Percentiles rank a stretch among this genome's conserved stretches.
Conservation (phyloP, 805 yeast genomes). For the Starmera pachycereana region DNA sequence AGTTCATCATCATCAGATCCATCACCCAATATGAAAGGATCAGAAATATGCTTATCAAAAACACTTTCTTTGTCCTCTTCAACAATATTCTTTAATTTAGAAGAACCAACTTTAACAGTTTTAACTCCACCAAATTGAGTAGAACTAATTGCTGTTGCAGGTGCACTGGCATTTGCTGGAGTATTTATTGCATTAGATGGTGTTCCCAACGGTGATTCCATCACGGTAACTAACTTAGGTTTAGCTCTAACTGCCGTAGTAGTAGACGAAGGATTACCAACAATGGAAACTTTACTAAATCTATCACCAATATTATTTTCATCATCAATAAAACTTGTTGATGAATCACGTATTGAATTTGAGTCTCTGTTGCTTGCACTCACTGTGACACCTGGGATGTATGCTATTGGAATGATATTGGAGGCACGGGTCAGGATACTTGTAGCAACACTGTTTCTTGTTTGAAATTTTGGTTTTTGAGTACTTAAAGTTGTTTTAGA, state of each 20-base stretch:
- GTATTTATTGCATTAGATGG: no score
- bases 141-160: conserved; percentile 15
- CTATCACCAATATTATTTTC: conserved; percentile 22
- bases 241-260: conserved; percentile 72
- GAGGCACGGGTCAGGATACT: conserved; percentile 72
- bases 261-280: conserved; percentile 26
- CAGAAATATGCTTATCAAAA: neutral
- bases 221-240: conserved; percentile 56
- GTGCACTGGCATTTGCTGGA: conserved; percentile 12
- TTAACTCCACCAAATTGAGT: conserved; percentile 17
- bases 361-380: conserved; percentile 20
- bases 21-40: conserved; percentile 18
- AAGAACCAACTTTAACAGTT: conserved; percentile 8
- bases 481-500: no score
- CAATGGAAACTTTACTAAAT: conserved; percentile 33
- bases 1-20: conserved; percentile 7
- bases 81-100: neutral
- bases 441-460: conserved; percentile 35
- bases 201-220: neutral
- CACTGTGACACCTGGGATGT: conserved; percentile 86
- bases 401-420: conserved; percentile 83
- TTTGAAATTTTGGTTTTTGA: neutral
- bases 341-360: conserved; percentile 19
- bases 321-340: conserved; percentile 13
- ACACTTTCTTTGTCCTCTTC: conserved; percentile 9